Evolutionary conservation across 192 early-diverging fungal species (phyloP).

Genomic region (Kickxella alabastrina): DNA sequence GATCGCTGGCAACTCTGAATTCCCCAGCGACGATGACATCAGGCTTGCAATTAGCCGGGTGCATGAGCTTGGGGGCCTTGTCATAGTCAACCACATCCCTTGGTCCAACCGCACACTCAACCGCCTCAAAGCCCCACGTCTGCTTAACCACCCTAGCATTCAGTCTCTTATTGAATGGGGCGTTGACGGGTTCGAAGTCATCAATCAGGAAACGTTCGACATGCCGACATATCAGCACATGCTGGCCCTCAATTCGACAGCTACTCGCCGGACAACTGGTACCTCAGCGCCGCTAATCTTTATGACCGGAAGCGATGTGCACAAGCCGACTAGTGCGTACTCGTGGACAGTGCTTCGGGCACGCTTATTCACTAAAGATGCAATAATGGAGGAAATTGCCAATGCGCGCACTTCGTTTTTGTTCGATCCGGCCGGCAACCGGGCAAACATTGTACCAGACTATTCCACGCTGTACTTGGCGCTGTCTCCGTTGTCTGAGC

Average conservation of each 20-base stretch:
- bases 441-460: conserved; percentile 28
- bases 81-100: conserved; percentile 74
- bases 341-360: conserved; percentile 61
- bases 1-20: conserved; percentile 36
- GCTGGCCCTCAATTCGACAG: conserved; percentile 1
- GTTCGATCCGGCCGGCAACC: conserved; percentile 64
- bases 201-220: conserved; percentile 61
- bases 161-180: conserved; percentile 59
- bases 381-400: conserved; percentile 58
- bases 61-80: conserved; percentile 66
- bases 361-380: conserved; percentile 36
- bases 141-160: conserved; percentile 61
- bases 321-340: conserved; percentile 57
- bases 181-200: conserved; percentile 69
- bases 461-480: conserved; percentile 28
- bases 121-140: conserved; percentile 53
- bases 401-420: conserved; percentile 60
- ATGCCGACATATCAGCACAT: conserved; percentile 53
- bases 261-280: no score
- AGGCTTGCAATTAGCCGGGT: conserved; percentile 54
- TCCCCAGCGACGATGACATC: conserved; percentile 61
- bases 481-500: conserved; percentile 46
- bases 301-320: conserved; percentile 65
- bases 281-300: conserved; percentile 49
- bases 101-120: conserved; percentile 66